Conservation (phyloP, 805 yeast species). For the Myxozyma kluyveri region DNA sequence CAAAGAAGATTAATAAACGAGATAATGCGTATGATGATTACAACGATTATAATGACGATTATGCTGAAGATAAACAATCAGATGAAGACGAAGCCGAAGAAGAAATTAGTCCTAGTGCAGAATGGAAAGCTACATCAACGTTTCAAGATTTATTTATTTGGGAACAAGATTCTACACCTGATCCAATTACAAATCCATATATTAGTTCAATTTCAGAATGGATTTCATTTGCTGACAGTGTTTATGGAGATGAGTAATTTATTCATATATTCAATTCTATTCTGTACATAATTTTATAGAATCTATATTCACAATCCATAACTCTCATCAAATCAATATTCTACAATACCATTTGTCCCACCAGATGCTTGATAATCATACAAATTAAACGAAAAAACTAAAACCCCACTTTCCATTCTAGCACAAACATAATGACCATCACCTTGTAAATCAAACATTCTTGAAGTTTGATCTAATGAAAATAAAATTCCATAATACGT, state of each 20-base stretch:
- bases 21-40: background rate
- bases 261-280: no score
- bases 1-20: background rate
- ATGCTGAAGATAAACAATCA: constrained; percentile 1
- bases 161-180: constrained; percentile 25
- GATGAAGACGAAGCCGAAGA: constrained; percentile 5
- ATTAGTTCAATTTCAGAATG: constrained; percentile 19
- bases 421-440: constrained; percentile 31
- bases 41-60: background rate
- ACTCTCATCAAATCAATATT: constrained; percentile 2
- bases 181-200: constrained; percentile 9
- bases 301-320: no score
- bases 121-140: constrained; percentile 8
- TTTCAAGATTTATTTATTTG: constrained; percentile 18
- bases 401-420: constrained; percentile 26
- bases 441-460: constrained; percentile 29
- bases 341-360: constrained; percentile 7
- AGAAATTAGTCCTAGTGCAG: background rate
- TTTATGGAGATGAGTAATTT: no score
- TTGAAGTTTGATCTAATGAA: constrained; percentile 27
- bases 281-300: no score
- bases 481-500: constrained; percentile 26
- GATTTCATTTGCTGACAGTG: constrained; percentile 18
- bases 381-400: constrained; percentile 27
- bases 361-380: constrained; percentile 22